These are phyloP conservation scores for Mycogone perniciosa DNA, from an alignment of 2,329 filamentous ascomycete species.

Conservation along the genomic window DNA sequence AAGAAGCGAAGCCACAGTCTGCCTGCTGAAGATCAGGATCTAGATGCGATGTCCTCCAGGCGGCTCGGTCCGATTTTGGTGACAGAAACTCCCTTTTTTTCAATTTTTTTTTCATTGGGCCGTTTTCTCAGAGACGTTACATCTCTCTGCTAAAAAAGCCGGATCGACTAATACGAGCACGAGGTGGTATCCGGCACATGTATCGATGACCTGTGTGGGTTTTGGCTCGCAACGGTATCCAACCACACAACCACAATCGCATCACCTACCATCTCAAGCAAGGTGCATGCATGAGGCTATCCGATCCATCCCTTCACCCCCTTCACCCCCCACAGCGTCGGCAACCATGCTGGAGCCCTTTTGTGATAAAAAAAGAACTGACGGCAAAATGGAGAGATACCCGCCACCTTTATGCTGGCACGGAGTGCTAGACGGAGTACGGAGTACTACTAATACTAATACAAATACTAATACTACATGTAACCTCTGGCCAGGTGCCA, in stretches of 20 bases:
- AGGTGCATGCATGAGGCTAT: background rate
- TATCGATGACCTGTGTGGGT: slow-evolving; percentile 1
- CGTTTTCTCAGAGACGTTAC: slow-evolving; percentile 2
- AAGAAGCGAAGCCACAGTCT: no score
- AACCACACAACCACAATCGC: background rate
- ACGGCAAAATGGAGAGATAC: no score
- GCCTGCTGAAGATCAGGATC: no score
- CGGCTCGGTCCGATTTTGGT: no score
- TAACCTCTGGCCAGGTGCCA: background rate
- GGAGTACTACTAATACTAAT: no score
- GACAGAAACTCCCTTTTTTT: background rate
- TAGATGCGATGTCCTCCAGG: no score
- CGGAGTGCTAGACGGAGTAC: no score
- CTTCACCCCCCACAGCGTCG: background rate
- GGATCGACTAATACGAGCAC: background rate
- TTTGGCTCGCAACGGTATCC: slow-evolving; percentile 1
- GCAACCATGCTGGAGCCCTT: no score
- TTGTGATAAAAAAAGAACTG: no score
- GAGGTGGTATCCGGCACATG: slow-evolving; percentile 9
- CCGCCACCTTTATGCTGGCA: no score
- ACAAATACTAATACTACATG: no score
- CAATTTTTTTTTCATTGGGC: background rate
- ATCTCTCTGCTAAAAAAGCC: background rate
- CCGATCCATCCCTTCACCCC: background rate
- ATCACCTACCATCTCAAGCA: slow-evolving; percentile 9